Base-by-base conservation (phyloP, 2,329 filamentous ascomycete species). In the Diaporthe batatas region DNA sequence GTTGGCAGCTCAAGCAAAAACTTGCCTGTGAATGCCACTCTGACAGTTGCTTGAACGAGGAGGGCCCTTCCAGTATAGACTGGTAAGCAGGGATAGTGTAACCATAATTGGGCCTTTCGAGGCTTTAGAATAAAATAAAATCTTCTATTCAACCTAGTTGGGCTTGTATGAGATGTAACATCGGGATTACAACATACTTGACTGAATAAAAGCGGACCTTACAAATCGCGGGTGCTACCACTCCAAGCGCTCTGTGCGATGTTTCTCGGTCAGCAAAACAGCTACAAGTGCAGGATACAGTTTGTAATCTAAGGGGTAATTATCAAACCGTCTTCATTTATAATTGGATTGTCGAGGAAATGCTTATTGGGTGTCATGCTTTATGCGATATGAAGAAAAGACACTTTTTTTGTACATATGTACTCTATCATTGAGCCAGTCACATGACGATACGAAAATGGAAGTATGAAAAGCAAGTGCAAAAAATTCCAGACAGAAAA, bases 1-100 rank as follows among this genome's bases (percentile, higher is more conserved):
- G 87, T 92, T 21, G 92, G 91, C n/a, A 86, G 84, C 69, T 88
- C 87, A 32, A 91, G 90, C 76, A 82, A 82, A 70, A 87, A 91
- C 79, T 78, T 91, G 71, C 86, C 86, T 75, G 83, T 83, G 0
- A 91, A 89, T 77, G 84, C 85, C 44, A 91, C 86, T 1, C 85
- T 91, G 58, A 88, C 85, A 7, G 88, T 91, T 21, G 75, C 58
- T 57, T 83, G 74, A 77, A 4, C 3, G 8, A 36, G n/a, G 18
- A 23, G 14, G 12, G n/a, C 7, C 10, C 12, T 5, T 16, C 7
- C 12, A n/a, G 12, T 51, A 18, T 34, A 65, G 3, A 49, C 12
- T 6, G 34, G 3, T 34, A 6, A 23, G 2, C 14, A 16, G 18
- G 21, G 8, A 7, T 1, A 34, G 2, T 21, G 2, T 21, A 49